Evolutionary conservation across 495 filamentous ascomycete species (phyloP), one percentile per base, ranked within the genome.

Genomic region (Parachaetomium inaequale): DNA sequence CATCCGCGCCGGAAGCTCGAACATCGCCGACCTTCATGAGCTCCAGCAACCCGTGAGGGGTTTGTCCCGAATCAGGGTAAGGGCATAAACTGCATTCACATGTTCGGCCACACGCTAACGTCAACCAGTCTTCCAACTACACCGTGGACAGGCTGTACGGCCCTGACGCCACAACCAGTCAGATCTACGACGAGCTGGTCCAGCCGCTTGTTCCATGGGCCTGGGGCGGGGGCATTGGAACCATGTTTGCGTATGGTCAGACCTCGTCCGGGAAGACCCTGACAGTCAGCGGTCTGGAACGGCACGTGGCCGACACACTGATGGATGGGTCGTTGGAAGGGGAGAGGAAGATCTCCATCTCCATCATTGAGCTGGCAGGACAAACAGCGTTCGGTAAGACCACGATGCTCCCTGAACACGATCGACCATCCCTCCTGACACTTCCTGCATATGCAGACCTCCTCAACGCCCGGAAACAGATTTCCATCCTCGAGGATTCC

Each of bases 241-340:
- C 77, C 0, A 54, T 81, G 8, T 77, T 82, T 34, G 75, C 75
- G 21, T 81, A 82, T 52, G 79, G 79, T 0, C 78, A 81, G 50
- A 81, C 79, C 1, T 78, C 77, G 0, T 80, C 78, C 1, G 79
- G 80, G 23, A 82, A 83, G 62, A 79, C 77, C 0, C 74, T 70
- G 55, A 81, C 78, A 7, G 72, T 81, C 34, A 67, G 62, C n/a
- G 61, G 61, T 2, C 59, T 72, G 2, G 58, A 69, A 29, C 51
- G 57, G 4, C 62, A 59, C n/a, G 65, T 72, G 2, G 67, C 65
- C n/a, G 65, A 63, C 19, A 53, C 61, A 0, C 25, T 72, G 45
- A 71, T 67, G 62, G 50, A 60, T 19, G 63, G 65, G 8, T 53
- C 57, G 3, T 40, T 71, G 38, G 62, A 67, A 0, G 69, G 64